A percentile compares a stretch with the other conserved stretches of the same genome.
These are phyloP conservation scores for Trichoderma atroviride DNA, from an alignment of 2,329 filamentous ascomycete species.

Conservation along the genomic window DNA sequence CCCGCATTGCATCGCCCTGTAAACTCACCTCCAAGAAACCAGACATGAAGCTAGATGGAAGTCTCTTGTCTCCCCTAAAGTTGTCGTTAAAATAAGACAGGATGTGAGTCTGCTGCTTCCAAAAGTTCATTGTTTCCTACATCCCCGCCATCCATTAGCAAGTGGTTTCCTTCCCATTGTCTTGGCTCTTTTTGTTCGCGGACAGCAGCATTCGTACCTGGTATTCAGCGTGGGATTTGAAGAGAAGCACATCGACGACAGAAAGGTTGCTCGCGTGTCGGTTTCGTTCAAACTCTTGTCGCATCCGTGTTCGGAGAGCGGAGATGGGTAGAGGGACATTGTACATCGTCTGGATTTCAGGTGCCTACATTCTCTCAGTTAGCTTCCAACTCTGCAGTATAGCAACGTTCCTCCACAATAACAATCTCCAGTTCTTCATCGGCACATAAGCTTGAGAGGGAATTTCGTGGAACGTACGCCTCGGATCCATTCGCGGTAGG, in stretches of 20 bases:
- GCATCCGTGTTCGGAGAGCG: conserved; percentile 85
- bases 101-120: conserved; percentile 94
- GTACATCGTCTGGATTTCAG: conserved; percentile 98
- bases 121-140: conserved; percentile 98
- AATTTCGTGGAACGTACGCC: conserved; percentile 66
- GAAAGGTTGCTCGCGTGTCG: conserved; percentile 87
- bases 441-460: not conserved
- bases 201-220: conserved; percentile 63
- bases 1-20: not conserved
- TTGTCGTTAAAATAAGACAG: conserved; percentile 95
- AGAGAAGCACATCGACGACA: conserved; percentile 85
- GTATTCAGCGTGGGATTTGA: conserved; percentile 90
- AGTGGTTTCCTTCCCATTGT: not conserved
- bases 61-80: conserved; percentile 71
- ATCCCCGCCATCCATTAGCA: conserved; percentile 19
- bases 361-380: conserved; percentile 62
- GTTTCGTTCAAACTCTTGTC: conserved; percentile 96
- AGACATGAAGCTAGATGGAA: conserved; percentile 89
- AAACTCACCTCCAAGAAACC: conserved; percentile 87
- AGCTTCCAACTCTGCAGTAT: not conserved
- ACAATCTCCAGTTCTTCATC: not conserved
- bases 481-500: conserved; percentile 95
- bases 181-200: not conserved
- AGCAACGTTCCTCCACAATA: not conserved
- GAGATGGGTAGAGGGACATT: conserved; percentile 86